phyloP scores from a whole-genome alignment of 495 filamentous ascomycete species.

The Penicillium angulare region DNA sequence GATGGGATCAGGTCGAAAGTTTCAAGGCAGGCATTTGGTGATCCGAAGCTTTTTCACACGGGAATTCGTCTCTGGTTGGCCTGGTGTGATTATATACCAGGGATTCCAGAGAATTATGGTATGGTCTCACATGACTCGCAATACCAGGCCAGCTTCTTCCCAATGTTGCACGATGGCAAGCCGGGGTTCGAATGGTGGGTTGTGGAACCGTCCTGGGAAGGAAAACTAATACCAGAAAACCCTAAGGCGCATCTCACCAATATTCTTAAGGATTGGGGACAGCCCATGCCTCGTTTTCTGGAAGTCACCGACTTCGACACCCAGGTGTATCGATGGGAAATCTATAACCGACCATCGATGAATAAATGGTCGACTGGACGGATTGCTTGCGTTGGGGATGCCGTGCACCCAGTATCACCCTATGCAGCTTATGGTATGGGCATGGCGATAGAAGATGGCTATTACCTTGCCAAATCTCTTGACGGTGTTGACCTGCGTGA shows the following conservation, averaged over 20 bases:
- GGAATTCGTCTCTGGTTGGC: slow-evolving; percentile 19
- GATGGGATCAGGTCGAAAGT: slow-evolving; percentile 18
- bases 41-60: slow-evolving; percentile 12
- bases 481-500: slow-evolving; percentile 20
- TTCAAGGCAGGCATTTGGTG: slow-evolving; percentile 18
- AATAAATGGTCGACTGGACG: slow-evolving; percentile 20
- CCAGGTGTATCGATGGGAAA: slow-evolving; percentile 21
- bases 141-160: slow-evolving; percentile 20
- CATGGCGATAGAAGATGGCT: slow-evolving; percentile 24
- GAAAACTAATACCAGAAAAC: slow-evolving; percentile 15
- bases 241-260: slow-evolving; percentile 10
- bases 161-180: slow-evolving; percentile 19
- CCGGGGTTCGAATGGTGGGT: slow-evolving; percentile 24
- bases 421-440: slow-evolving; percentile 26
- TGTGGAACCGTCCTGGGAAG: slow-evolving; percentile 18
- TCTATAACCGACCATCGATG: slow-evolving; percentile 17
- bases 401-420: slow-evolving; percentile 21
- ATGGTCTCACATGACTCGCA: slow-evolving; percentile 15
- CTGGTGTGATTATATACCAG: slow-evolving; percentile 20
- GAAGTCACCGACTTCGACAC: slow-evolving; percentile 16
- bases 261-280: slow-evolving; percentile 16
- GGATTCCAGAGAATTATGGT: slow-evolving; percentile 6
- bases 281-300: slow-evolving; percentile 17
- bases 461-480: slow-evolving; percentile 13
- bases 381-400: slow-evolving; percentile 17